phyloP scores from a whole-genome alignment of 441 rosid genomes.

The Gossypium gossypioides region DNA sequence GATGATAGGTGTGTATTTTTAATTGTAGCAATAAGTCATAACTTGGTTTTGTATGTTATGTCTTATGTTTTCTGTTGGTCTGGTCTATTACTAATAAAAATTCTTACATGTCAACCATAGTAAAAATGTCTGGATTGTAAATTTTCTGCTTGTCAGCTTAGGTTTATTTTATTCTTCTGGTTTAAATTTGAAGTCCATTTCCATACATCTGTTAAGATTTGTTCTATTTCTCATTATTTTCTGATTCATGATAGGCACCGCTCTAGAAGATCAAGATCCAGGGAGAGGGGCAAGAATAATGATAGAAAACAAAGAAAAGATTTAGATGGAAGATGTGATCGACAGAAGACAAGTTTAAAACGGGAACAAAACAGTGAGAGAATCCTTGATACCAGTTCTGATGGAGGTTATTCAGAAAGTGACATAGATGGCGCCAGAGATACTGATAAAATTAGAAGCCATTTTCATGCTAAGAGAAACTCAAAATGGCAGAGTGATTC shows the following conservation, averaged over 20 bases:
- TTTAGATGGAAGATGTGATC: slow-evolving; percentile 13
- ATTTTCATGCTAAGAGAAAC: slow-evolving; percentile 14
- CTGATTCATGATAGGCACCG: slow-evolving; percentile 30
- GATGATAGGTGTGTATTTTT: slow-evolving; percentile 32
- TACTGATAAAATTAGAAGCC: slow-evolving; percentile 17
- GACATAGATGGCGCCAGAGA: slow-evolving; percentile 24
- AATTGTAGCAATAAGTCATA: background rate
- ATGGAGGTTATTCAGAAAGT: slow-evolving; percentile 25
- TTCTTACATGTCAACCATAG: background rate
- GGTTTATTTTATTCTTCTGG: background rate
- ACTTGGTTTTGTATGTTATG: background rate
- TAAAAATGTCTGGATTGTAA: background rate
- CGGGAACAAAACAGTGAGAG: slow-evolving; percentile 20
- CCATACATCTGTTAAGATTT: background rate
- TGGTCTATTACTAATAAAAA: background rate
- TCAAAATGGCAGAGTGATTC: slow-evolving; percentile 19
- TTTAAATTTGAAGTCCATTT: background rate
- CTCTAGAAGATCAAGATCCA: slow-evolving; percentile 46
- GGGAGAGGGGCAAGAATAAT: slow-evolving; percentile 20
- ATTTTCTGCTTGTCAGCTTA: background rate
- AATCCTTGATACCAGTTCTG: slow-evolving; percentile 18
- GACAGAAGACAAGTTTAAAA: slow-evolving; percentile 11
- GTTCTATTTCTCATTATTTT: slow-evolving; percentile 8
- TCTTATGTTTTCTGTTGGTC: background rate
- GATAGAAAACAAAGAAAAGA: slow-evolving; percentile 1